Conservation (phyloP, 148 eudicot genomes). For the Rhododendron ovatum region DNA sequence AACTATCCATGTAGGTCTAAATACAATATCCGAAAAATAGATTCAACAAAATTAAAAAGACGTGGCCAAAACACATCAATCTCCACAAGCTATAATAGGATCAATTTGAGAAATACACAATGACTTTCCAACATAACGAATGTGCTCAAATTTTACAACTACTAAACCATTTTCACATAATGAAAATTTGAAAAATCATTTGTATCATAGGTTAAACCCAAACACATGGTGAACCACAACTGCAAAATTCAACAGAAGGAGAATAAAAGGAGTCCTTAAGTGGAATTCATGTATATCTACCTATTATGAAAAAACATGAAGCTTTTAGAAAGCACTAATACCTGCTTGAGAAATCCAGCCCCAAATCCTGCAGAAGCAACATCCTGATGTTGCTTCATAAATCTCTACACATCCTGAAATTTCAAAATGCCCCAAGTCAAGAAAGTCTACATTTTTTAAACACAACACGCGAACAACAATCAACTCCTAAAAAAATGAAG, state of each 20-base stretch:
- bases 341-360: constrained; percentile 63
- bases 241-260: neutral
- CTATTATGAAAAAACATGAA: neutral
- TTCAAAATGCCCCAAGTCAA: neutral
- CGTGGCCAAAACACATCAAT: too few relatives aligned
- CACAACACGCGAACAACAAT: neutral
- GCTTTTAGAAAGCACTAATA: constrained; percentile 11
- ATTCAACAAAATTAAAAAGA: too few relatives aligned
- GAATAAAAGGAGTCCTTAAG: neutral
- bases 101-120: neutral
- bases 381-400: constrained; percentile 41
- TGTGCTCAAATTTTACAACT: neutral
- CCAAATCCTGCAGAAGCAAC: constrained; percentile 52
- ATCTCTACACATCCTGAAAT: constrained; percentile 49
- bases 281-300: neutral
- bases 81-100: neutral
- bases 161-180: neutral
- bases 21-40: too few relatives aligned
- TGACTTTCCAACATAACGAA: neutral
- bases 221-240: neutral
- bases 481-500: neutral
- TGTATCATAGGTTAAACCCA: neutral
- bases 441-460: neutral
- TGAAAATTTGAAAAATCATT: neutral
- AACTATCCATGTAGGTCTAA: too few relatives aligned